Evolutionary conservation across 768 basidiomycete species (phyloP).

Genomic region (Tricholoma sp.): DNA sequence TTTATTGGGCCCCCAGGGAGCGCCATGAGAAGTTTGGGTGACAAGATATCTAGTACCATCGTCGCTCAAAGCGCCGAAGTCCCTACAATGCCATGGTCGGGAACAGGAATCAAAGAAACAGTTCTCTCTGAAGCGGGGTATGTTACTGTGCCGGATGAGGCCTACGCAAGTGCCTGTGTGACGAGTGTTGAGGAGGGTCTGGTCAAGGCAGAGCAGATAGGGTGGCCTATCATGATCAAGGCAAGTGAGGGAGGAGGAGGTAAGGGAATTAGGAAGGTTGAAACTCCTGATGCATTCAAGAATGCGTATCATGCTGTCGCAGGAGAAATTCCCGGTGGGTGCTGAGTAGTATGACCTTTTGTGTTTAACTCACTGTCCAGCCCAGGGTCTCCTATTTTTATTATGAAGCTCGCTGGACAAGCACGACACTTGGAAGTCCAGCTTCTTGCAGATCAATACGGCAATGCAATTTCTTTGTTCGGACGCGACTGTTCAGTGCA

Average conservation of each 20-base stretch:
- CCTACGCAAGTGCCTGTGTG: slow-evolving; percentile 86
- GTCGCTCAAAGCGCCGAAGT: slow-evolving; percentile 96
- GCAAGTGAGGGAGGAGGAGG: slow-evolving; percentile 99
- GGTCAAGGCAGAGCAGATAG: slow-evolving; percentile 77
- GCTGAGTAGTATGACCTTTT: slow-evolving; percentile 3
- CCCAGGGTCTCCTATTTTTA: slow-evolving; percentile 93
- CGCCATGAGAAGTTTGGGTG: slow-evolving; percentile 97
- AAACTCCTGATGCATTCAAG: slow-evolving; percentile 80
- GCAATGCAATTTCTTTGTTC: slow-evolving; percentile 97
- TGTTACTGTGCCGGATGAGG: slow-evolving; percentile 90
- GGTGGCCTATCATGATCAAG: slow-evolving; percentile 99
- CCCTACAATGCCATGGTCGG: slow-evolving; percentile 99
- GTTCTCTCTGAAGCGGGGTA: slow-evolving; percentile 79
- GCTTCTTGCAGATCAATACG: slow-evolving; percentile 97
- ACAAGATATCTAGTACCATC: slow-evolving; percentile 99
- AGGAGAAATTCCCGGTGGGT: slow-evolving; percentile 92
- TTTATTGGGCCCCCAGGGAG: slow-evolving; percentile 99
- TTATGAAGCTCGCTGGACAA: slow-evolving; percentile 99
- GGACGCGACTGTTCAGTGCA: slow-evolving; percentile 99
- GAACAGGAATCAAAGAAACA: slow-evolving; percentile 89
- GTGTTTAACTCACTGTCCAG: slow-evolving; percentile 6
- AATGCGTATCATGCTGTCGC: slow-evolving; percentile 91
- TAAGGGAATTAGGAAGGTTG: slow-evolving; percentile 97
- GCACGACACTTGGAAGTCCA: slow-evolving; percentile 98
- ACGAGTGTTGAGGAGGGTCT: slow-evolving; percentile 85